Evolutionary conservation across 2,329 filamentous ascomycete species (phyloP).

Genomic region (Ceratocystis colombiana): DNA sequence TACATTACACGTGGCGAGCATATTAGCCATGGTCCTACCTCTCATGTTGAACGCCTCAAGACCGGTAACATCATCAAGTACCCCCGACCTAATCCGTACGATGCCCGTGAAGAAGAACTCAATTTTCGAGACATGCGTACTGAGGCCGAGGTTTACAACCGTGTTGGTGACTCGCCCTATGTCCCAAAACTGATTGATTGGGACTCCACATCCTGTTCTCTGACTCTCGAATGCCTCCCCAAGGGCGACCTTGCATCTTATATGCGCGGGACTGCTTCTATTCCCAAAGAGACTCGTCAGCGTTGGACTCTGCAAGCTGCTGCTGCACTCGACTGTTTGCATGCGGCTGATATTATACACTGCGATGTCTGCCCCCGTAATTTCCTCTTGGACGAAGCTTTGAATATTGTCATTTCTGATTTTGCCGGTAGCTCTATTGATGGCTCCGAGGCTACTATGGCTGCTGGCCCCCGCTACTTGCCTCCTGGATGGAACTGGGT

Average conservation of each 20-base stretch:
- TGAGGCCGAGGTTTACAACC: constrained; percentile 29
- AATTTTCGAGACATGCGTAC: constrained; percentile 26
- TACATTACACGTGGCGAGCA: constrained; percentile 27
- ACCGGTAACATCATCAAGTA: constrained; percentile 28
- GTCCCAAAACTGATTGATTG: constrained; percentile 28
- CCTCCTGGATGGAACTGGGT: constrained; percentile 29
- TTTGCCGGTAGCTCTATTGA: constrained; percentile 32
- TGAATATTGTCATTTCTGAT: constrained; percentile 34
- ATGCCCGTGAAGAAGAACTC: constrained; percentile 27
- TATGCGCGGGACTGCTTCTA: constrained; percentile 25
- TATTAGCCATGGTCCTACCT: constrained; percentile 26
- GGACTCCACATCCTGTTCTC: constrained; percentile 27
- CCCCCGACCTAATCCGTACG: constrained; percentile 28
- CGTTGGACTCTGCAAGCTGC: constrained; percentile 32
- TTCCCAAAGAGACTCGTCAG: constrained; percentile 27
- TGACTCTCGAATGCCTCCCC: constrained; percentile 30
- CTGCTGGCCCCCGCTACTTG: constrained; percentile 28
- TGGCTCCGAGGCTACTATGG: constrained; percentile 27
- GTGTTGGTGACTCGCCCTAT: constrained; percentile 27
- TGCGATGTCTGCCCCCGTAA: constrained; percentile 36
- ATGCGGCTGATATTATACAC: constrained; percentile 34
- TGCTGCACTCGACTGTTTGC: constrained; percentile 33
- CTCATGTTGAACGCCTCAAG: constrained; percentile 28
- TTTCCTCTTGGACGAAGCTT: constrained; percentile 33
- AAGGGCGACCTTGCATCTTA: constrained; percentile 29